These are phyloP conservation scores for Camellia oleifera DNA, from an alignment of 179 eudicot species.

Conservation along the genomic window DNA sequence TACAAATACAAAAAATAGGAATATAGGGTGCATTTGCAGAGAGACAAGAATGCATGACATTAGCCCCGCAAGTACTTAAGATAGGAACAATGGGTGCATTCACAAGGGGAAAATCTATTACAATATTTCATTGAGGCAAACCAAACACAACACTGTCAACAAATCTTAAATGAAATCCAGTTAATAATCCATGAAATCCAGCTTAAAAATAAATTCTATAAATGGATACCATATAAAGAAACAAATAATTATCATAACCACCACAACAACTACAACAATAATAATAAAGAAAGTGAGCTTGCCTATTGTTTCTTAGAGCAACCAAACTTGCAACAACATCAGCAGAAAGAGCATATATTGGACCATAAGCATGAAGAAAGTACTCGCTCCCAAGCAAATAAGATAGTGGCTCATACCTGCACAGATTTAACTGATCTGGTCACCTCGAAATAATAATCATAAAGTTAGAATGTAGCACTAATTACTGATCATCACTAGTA, in stretches of 20 bases:
- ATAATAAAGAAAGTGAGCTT: conserved; percentile 25
- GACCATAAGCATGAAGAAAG: conserved; percentile 97
- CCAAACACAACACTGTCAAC: background rate
- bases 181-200: background rate
- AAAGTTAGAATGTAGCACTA: too few species aligned
- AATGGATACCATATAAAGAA: background rate
- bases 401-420: conserved; percentile 90
- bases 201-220: background rate
- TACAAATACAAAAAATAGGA: background rate
- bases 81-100: background rate
- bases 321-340: conserved; percentile 88
- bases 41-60: background rate
- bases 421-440: conserved; percentile 17
- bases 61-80: background rate
- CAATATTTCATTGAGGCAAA: background rate
- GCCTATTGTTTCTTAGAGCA: conserved; percentile 87
- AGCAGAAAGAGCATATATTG: conserved; percentile 87
- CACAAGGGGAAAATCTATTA: background rate
- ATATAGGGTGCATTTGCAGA: background rate
- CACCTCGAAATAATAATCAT: background rate
- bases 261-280: background rate
- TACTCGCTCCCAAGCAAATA: conserved; percentile 84
- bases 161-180: background rate
- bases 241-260: background rate
- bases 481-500: conserved; percentile 1